These are phyloP conservation scores for Mucor irregularis DNA, from an alignment of 371 early-diverging fungal genomes.

Conservation along the genomic window DNA sequence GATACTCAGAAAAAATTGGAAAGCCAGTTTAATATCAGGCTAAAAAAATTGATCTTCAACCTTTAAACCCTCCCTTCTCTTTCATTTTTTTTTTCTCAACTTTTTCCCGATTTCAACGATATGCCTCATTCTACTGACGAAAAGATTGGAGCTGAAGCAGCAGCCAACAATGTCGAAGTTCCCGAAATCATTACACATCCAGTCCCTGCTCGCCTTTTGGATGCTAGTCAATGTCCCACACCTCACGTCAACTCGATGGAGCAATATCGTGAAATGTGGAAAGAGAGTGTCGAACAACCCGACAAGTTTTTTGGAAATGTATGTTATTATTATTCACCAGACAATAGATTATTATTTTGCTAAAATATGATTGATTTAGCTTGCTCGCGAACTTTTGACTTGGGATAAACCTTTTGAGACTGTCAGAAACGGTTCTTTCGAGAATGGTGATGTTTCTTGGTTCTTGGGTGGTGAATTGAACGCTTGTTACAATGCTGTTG, in stretches of 20 bases:
- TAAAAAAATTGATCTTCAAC: background rate
- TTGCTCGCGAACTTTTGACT: conserved; percentile 69
- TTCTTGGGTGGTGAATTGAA: conserved; percentile 94
- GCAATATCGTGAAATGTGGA: conserved; percentile 68
- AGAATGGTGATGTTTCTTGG: conserved; percentile 86
- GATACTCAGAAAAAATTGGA: background rate
- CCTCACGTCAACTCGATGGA: conserved; percentile 12
- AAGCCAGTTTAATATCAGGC: conserved; percentile 3
- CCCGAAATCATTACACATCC: conserved; percentile 19
- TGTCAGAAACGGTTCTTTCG: conserved; percentile 64
- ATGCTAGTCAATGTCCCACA: background rate
- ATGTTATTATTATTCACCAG: background rate
- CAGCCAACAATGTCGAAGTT: background rate
- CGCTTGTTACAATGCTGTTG: conserved; percentile 97
- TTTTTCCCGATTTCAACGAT: background rate
- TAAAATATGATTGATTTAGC: conserved; percentile 41
- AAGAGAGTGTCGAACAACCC: conserved; percentile 70
- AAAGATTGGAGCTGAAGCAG: background rate
- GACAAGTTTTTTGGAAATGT: conserved; percentile 75
- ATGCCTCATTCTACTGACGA: conserved; percentile 13
- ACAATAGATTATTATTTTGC: conserved; percentile 51
- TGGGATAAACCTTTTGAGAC: conserved; percentile 80
- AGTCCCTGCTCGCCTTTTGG: conserved; percentile 5
- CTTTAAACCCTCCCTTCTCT: background rate
- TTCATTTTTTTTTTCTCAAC: background rate